phyloP scores from a whole-genome alignment of 306 rosid species.

The Crataegus laevigata region DNA sequence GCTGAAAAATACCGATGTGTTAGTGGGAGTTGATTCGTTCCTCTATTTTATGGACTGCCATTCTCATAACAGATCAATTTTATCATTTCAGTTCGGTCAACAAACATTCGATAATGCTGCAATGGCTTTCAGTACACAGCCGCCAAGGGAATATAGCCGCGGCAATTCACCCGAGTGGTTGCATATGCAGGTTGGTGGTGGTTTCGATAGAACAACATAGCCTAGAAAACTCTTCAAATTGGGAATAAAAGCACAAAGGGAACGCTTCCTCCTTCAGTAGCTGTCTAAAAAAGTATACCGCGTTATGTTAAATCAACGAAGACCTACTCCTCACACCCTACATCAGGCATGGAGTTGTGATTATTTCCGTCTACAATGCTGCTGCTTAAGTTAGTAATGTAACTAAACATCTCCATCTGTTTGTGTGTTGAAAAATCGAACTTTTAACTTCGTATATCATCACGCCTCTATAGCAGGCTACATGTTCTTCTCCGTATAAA shows the following conservation, averaged over 20 bases:
- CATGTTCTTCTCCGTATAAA: constrained; percentile 30
- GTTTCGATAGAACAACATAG: constrained; percentile 67
- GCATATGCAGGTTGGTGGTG: constrained; percentile 93
- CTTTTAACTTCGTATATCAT: constrained; percentile 28
- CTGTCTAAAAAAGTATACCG: constrained; percentile 41
- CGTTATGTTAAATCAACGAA: constrained; percentile 32
- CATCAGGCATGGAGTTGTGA: constrained; percentile 42
- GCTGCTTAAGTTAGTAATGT: constrained; percentile 20
- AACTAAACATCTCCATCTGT: constrained; percentile 31
- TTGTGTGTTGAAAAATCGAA: constrained; percentile 43
- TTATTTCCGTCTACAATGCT: constrained; percentile 16
- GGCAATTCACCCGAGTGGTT: constrained; percentile 86
- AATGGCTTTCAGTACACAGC: constrained; percentile 59
- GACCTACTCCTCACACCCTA: constrained; percentile 26
- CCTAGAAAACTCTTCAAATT: constrained; percentile 22
- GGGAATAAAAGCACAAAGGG: constrained; percentile 45
- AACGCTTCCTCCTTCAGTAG: constrained; percentile 27
- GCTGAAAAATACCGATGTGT: too few relatives aligned
- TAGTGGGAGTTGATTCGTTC: constrained; percentile 1
- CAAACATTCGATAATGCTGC: constrained; percentile 61
- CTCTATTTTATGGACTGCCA: constrained; percentile 3
- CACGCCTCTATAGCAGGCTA: constrained; percentile 24
- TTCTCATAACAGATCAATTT: constrained; percentile 28
- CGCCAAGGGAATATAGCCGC: constrained; percentile 60
- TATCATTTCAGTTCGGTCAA: constrained; percentile 46